Conservation (phyloP, 2,329 filamentous ascomycete species). For the Apiospora pterosperma region DNA sequence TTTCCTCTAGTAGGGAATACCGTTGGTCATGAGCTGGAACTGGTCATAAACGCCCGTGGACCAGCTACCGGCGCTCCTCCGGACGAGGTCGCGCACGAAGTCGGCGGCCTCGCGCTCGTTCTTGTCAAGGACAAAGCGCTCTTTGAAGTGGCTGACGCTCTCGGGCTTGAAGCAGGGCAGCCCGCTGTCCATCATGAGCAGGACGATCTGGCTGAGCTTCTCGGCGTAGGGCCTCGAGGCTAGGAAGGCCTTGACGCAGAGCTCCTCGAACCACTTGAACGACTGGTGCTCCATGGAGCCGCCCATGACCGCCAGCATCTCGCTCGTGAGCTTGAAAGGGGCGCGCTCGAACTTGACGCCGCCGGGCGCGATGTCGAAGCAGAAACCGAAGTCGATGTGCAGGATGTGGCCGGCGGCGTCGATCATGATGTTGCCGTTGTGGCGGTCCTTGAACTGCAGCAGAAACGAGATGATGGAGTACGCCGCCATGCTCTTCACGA, state of each 20-base stretch:
- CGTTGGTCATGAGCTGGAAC: slow-evolving; percentile 95
- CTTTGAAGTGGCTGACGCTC: slow-evolving; percentile 86
- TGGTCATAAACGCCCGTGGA: slow-evolving; percentile 96
- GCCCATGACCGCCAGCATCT: slow-evolving; percentile 99
- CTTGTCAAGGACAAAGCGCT: slow-evolving; percentile 89
- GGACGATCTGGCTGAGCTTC: slow-evolving; percentile 85
- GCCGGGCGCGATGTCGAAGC: slow-evolving; percentile 96
- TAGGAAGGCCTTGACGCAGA: slow-evolving; percentile 93
- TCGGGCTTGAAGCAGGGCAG: slow-evolving; percentile 97
- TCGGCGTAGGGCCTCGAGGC: slow-evolving; percentile 82
- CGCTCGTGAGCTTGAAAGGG: slow-evolving; percentile 94
- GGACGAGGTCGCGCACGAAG: slow-evolving; percentile 85
- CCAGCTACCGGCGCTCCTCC: slow-evolving; percentile 86
- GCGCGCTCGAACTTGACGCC: slow-evolving; percentile 97
- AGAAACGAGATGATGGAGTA: slow-evolving; percentile 97
- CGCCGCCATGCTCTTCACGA: slow-evolving; percentile 98
- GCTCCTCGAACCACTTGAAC: slow-evolving; percentile 94
- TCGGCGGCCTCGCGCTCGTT: slow-evolving; percentile 90
- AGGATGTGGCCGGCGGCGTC: slow-evolving; percentile 96
- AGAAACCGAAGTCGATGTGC: slow-evolving; percentile 99
- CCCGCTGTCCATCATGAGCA: slow-evolving; percentile 93
- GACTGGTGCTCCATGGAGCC: slow-evolving; percentile 79
- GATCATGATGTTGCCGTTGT: slow-evolving; percentile 99
- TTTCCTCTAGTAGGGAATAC: slow-evolving; percentile 76
- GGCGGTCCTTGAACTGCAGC: slow-evolving; percentile 97